Evolutionary conservation across 495 filamentous ascomycete genomes (phyloP).

Genomic region (Aspergillus cristatus): DNA sequence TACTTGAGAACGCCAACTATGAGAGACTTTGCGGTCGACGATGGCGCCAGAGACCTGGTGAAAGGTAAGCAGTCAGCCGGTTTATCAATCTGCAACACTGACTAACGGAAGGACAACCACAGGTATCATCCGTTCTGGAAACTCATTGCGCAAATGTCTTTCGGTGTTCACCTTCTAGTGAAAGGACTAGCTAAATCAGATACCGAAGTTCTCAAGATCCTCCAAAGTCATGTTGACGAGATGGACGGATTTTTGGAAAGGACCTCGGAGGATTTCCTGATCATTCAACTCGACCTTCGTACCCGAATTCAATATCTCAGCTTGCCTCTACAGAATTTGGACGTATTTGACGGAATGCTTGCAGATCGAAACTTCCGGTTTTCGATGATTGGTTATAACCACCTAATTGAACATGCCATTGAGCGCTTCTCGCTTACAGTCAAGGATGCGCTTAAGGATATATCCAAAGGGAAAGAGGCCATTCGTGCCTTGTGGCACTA

Average conservation of each 20-base stretch:
- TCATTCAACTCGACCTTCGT: constrained; percentile 67
- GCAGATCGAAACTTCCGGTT: constrained; percentile 71
- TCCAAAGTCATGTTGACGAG: constrained; percentile 88
- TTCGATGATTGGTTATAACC: constrained; percentile 77
- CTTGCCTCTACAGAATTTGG: constrained; percentile 71
- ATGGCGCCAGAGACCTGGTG: constrained; percentile 62
- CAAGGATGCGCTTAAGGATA: constrained; percentile 66
- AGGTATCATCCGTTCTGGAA: constrained; percentile 82
- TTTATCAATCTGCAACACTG: neutral
- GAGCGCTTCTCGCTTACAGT: constrained; percentile 64
- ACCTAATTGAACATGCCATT: constrained; percentile 84
- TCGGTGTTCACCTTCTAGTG: constrained; percentile 83
- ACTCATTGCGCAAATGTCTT: constrained; percentile 83
- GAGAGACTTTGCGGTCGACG: constrained; percentile 56
- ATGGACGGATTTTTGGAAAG: constrained; percentile 82
- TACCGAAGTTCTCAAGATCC: constrained; percentile 73
- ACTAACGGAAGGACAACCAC: constrained; percentile 1
- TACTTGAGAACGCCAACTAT: constrained; percentile 58
- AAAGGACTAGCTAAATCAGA: constrained; percentile 83
- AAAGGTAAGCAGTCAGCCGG: constrained; percentile 26
- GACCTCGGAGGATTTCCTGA: constrained; percentile 74
- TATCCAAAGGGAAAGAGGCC: constrained; percentile 66
- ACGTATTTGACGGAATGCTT: constrained; percentile 85
- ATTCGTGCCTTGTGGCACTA: constrained; percentile 71
- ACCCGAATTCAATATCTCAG: constrained; percentile 69